Percentiles rank a stretch among this genome's conserved stretches.
Evolutionary conservation across 2,329 filamentous ascomycete genomes (phyloP).

Genomic region (Epichloe elymi): DNA sequence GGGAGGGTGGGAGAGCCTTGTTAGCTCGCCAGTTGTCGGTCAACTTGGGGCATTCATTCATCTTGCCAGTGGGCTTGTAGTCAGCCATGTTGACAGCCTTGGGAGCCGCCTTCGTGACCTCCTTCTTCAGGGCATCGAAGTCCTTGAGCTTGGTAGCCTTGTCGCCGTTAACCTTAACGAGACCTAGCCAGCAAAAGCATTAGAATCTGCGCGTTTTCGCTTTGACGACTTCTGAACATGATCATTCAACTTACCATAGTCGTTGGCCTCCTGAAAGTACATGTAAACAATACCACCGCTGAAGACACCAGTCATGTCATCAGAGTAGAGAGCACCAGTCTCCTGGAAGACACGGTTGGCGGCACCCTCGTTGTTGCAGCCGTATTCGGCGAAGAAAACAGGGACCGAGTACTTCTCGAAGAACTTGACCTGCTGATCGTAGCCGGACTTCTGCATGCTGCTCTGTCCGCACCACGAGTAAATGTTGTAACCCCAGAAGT

Average conservation of each 20-base stretch:
- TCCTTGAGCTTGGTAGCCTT: constrained; percentile 56
- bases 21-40: constrained; percentile 50
- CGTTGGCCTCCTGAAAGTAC: constrained; percentile 86
- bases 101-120: constrained; percentile 56
- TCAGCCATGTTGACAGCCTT: constrained; percentile 48
- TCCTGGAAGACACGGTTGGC: constrained; percentile 72
- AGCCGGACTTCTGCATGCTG: constrained; percentile 63
- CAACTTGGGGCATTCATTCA: constrained; percentile 57
- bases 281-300: constrained; percentile 98
- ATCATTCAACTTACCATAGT: constrained; percentile 52
- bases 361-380: constrained; percentile 62
- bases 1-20: constrained; percentile 62
- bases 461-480: constrained; percentile 97
- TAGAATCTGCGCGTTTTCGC: not conserved
- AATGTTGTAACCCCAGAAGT: constrained; percentile 99
- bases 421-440: constrained; percentile 69
- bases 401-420: constrained; percentile 84
- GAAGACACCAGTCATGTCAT: constrained; percentile 75
- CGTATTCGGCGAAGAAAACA: constrained; percentile 97
- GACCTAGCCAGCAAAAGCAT: constrained; percentile 30
- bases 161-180: constrained; percentile 48
- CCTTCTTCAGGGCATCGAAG: constrained; percentile 58
- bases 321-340: constrained; percentile 65
- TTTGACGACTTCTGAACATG: not conserved
- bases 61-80: constrained; percentile 65